Conservation (phyloP, 2,329 filamentous ascomycete species). For the Pleoardoris graminearum region DNA sequence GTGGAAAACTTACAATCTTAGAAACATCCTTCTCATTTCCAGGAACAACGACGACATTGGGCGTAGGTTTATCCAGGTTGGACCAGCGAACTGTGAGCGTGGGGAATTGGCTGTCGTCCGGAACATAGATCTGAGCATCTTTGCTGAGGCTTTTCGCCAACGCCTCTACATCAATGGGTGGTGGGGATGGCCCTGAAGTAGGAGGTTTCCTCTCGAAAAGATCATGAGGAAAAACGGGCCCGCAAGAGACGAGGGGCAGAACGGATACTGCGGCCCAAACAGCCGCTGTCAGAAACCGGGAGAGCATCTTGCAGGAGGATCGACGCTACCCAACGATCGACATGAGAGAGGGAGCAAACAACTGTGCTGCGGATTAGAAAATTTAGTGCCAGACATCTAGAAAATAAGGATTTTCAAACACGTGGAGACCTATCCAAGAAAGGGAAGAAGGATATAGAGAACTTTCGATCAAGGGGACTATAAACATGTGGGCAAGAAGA, state of each 20-base stretch:
- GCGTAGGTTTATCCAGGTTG: slow-evolving; percentile 22
- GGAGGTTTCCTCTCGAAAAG: slow-evolving; percentile 14
- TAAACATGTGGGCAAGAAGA: no score
- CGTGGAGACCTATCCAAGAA: neutral
- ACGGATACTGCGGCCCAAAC: slow-evolving; percentile 13
- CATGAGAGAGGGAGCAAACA: neutral
- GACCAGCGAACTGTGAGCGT: slow-evolving; percentile 23
- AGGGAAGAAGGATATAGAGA: no score
- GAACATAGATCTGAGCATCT: slow-evolving; percentile 21
- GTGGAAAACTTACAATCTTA: slow-evolving; percentile 20
- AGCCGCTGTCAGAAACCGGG: slow-evolving; percentile 12
- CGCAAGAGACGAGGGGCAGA: slow-evolving; percentile 13
- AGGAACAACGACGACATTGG: slow-evolving; percentile 23
- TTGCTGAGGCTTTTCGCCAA: slow-evolving; percentile 22
- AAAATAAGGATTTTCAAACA: neutral
- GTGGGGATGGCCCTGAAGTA: no score
- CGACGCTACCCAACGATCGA: neutral
- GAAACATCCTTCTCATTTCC: slow-evolving; percentile 26
- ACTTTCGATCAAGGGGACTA: no score
- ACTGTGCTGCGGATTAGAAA: neutral
- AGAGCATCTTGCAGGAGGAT: slow-evolving; percentile 15
- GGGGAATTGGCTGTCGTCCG: slow-evolving; percentile 17
- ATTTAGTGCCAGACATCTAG: neutral
- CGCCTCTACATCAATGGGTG: slow-evolving; percentile 20
- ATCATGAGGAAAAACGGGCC: slow-evolving; percentile 11